A percentile compares a stretch with the other conserved stretches of the same genome.
phyloP scores from a whole-genome alignment of 108 stramenopile species.

The Cyclotella kingstonii region DNA sequence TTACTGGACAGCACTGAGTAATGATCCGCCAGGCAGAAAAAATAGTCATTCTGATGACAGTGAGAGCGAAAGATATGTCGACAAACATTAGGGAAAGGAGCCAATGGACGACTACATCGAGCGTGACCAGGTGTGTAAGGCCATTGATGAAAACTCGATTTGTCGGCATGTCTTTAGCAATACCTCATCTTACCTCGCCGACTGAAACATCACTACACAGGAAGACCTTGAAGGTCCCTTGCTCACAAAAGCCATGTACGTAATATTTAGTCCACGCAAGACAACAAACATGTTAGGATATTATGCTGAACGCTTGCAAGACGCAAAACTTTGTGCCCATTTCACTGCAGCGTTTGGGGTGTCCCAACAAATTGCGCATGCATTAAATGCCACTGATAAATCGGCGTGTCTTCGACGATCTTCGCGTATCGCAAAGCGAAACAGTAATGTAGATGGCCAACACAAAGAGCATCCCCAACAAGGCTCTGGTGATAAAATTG shows the following conservation, averaged over 20 bases:
- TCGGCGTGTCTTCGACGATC: slow-evolving; percentile 34
- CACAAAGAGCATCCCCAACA: neutral
- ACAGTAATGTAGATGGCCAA: neutral
- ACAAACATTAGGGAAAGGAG: slow-evolving; percentile 2
- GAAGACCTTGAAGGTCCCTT: slow-evolving; percentile 24
- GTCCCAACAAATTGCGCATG: slow-evolving; percentile 22
- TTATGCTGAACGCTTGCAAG: slow-evolving; percentile 35
- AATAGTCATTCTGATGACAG: neutral
- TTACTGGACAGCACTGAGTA: slow-evolving; percentile 30
- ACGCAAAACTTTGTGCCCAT: slow-evolving; percentile 17
- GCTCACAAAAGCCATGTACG: slow-evolving; percentile 8
- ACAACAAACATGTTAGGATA: slow-evolving; percentile 28
- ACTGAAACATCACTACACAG: neutral
- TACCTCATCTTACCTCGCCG: no score
- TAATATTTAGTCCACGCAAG: slow-evolving; percentile 41
- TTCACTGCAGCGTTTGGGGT: slow-evolving; percentile 41
- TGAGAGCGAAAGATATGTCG: neutral
- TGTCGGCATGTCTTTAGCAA: no score
- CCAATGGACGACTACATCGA: slow-evolving; percentile 37
- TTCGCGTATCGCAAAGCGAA: slow-evolving; percentile 21
- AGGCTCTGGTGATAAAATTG: neutral
- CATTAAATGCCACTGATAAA: slow-evolving; percentile 18
- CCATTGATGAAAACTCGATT: no score
- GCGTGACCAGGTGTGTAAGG: slow-evolving; percentile 1
- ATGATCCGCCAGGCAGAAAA: slow-evolving; percentile 30